Evolutionary conservation across 768 basidiomycete genomes (phyloP).

Genomic region (Arthromyces matolae): DNA sequence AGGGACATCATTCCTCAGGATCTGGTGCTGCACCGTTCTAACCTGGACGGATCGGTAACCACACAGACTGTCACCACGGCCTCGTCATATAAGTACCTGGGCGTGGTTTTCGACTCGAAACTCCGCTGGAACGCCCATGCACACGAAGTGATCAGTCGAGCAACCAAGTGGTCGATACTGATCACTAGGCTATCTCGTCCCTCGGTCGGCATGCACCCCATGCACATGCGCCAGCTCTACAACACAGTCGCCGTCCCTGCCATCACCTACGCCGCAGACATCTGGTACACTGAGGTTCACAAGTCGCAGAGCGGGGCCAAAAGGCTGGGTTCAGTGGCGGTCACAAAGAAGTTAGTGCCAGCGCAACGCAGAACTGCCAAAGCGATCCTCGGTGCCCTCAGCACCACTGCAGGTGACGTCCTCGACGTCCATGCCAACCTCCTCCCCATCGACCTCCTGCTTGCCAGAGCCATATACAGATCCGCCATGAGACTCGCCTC

Average conservation of each 20-base stretch:
- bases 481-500: conserved; percentile 1
- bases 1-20: not conserved
- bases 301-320: not conserved
- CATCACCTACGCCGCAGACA: not conserved
- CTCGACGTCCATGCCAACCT: conserved; percentile 12
- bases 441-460: conserved; percentile 4
- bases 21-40: not conserved
- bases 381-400: conserved; percentile 3
- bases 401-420: conserved; percentile 4
- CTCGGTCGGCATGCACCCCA: not conserved
- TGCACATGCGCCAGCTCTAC: not conserved
- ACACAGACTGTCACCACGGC: not conserved
- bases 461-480: not conserved
- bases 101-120: not conserved
- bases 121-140: not conserved
- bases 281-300: not conserved
- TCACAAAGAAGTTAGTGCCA: not conserved
- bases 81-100: not conserved
- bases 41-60: not conserved
- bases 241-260: not conserved
- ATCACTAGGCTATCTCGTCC: not conserved
- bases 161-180: not conserved
- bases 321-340: not conserved
- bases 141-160: not conserved
- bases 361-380: conserved; percentile 3